Conservation (phyloP, 116 monocot species). For the Phalaenopsis hybrid region DNA sequence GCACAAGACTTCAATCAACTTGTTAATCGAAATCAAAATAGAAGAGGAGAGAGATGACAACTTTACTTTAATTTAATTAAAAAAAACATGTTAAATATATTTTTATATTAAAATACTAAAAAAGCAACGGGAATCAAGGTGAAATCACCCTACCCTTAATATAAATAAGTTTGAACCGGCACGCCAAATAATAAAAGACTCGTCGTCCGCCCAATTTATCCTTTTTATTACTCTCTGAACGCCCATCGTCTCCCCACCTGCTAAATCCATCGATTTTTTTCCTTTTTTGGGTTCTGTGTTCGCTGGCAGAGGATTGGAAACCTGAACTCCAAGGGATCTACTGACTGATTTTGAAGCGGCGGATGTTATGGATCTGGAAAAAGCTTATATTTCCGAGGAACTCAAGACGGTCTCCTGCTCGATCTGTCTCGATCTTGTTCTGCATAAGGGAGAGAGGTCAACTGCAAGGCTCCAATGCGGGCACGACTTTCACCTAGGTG, state of each 20-base stretch:
- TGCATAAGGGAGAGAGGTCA: conserved; percentile 16
- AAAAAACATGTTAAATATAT: no score
- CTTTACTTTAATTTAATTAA: no score
- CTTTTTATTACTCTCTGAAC: no score
- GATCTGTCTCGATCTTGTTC: conserved; percentile 24
- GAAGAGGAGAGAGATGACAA: no score
- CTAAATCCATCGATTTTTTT: background rate
- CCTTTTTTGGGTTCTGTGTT: background rate
- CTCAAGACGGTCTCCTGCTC: conserved; percentile 19
- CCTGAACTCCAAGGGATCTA: background rate
- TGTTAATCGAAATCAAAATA: no score
- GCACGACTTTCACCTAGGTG: conserved; percentile 23
- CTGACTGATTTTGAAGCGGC: background rate
- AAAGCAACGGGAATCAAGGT: no score
- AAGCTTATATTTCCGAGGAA: background rate
- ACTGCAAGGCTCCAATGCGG: conserved; percentile 26
- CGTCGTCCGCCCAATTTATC: no score
- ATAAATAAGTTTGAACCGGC: no score
- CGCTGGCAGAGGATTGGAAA: background rate
- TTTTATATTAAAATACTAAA: no score
- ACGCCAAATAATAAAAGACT: no score
- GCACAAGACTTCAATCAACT: no score
- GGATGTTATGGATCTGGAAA: conserved; percentile 17
- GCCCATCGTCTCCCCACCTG: background rate
- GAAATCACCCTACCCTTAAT: no score